These are phyloP conservation scores for Blastocystis sp. DNA, from an alignment of 352 stramenopile species.

Conservation along the genomic window DNA sequence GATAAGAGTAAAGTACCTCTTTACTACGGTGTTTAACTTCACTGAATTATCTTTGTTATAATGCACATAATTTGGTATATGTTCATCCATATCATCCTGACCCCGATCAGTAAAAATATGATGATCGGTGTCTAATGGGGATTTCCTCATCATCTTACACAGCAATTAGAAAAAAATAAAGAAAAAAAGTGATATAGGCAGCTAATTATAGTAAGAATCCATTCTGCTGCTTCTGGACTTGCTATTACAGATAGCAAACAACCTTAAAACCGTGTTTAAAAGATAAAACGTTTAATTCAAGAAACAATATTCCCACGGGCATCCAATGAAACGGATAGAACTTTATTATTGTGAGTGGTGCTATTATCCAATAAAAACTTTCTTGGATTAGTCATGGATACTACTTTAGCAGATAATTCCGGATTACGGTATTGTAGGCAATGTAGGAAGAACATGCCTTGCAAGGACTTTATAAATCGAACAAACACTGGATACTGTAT, in stretches of 20 bases:
- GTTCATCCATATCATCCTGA: too few relatives aligned
- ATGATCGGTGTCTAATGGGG: too few relatives aligned
- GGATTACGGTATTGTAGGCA: slow-evolving; percentile 15
- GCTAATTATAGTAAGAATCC: too few relatives aligned
- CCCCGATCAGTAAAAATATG: too few relatives aligned
- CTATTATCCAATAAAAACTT: background rate
- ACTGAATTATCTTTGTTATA: too few relatives aligned
- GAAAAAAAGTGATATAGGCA: too few relatives aligned
- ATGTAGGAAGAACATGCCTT: slow-evolving; percentile 40
- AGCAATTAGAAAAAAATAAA: too few relatives aligned
- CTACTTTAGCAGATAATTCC: background rate
- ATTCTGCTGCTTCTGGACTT: too few relatives aligned
- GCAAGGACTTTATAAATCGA: slow-evolving; percentile 26
- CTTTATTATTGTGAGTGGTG: background rate
- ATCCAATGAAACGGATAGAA: background rate
- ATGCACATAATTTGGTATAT: too few relatives aligned
- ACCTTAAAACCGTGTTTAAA: background rate
- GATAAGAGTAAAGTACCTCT: background rate
- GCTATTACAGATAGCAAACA: background rate
- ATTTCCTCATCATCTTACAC: too few relatives aligned
- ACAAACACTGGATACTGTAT: slow-evolving; percentile 34
- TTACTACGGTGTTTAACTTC: too few relatives aligned
- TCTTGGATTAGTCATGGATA: background rate
- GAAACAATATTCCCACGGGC: background rate
- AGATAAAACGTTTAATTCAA: background rate